phyloP scores from a whole-genome alignment of 78 protist genomes.

The Planoprotostelium fungivorum region DNA sequence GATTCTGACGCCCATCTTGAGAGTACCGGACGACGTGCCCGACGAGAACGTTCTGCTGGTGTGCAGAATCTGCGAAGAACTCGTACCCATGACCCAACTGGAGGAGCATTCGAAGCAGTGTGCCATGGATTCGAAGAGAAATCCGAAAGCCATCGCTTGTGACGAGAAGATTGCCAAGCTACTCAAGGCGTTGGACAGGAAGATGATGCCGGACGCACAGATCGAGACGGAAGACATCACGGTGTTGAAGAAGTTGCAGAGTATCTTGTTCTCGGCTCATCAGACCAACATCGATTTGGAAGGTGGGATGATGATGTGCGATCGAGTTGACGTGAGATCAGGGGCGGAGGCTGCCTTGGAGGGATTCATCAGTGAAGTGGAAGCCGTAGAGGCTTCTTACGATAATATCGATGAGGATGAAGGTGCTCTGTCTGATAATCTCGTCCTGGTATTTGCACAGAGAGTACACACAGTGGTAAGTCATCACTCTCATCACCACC shows the following conservation, averaged over 20 bases:
- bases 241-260: neutral
- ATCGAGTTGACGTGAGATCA: no score
- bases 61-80: slow-evolving; percentile 6
- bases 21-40: no score
- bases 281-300: neutral
- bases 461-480: neutral
- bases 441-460: neutral
- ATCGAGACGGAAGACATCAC: neutral
- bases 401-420: neutral
- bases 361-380: neutral
- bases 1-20: no score
- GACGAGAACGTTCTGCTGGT: slow-evolving; percentile 1
- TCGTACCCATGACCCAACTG: neutral
- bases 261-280: neutral
- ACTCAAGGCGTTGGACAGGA: neutral
- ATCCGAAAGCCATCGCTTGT: neutral
- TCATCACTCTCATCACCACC: neutral
- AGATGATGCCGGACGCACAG: neutral
- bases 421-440: neutral
- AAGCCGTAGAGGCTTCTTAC: neutral
- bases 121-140: neutral
- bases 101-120: slow-evolving; percentile 7
- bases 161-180: neutral
- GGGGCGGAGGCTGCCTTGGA: no score
- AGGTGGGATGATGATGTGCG: no score